Evolutionary conservation across 495 filamentous ascomycete species (phyloP).

Genomic region (Lasiosphaeria miniovina): DNA sequence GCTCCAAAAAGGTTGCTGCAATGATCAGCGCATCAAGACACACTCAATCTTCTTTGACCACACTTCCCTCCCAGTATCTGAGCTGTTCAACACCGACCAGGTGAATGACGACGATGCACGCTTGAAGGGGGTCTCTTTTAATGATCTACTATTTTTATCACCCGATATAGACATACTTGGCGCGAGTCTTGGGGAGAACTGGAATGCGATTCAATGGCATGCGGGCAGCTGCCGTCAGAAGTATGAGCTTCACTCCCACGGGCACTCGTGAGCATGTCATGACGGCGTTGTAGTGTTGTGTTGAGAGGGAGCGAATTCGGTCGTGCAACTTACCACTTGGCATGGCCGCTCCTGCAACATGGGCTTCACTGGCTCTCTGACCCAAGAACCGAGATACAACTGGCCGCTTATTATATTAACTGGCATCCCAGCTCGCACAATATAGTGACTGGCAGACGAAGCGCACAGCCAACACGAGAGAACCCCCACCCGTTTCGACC

Average conservation of each 20-base stretch:
- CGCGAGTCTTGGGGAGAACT: background rate
- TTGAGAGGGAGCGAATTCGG: too few species aligned
- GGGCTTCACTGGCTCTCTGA: constrained; percentile 13
- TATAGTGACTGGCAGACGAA: background rate
- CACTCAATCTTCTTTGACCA: too few species aligned
- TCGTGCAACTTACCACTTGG: constrained; percentile 1
- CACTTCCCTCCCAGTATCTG: too few species aligned
- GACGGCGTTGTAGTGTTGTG: background rate
- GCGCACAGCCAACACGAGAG: background rate
- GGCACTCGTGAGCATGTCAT: constrained; percentile 5
- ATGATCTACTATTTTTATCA: constrained; percentile 16
- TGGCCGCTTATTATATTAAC: constrained; percentile 18
- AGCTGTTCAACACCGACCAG: too few species aligned
- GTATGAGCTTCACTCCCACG: constrained; percentile 26
- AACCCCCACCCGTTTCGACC: constrained; percentile 21
- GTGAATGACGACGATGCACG: too few species aligned
- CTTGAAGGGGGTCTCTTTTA: background rate
- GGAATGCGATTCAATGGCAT: background rate
- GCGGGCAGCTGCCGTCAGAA: background rate
- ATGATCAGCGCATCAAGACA: too few species aligned
- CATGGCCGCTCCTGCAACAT: constrained; percentile 3
- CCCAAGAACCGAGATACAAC: constrained; percentile 26
- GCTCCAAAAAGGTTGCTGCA: too few species aligned
- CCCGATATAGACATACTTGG: background rate
- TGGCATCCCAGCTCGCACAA: constrained; percentile 9